A percentile compares a stretch with the other conserved stretches of the same genome.
These are phyloP conservation scores for Alternaria triticimaculans DNA, from an alignment of 2,329 filamentous ascomycete genomes.

Conservation along the genomic window DNA sequence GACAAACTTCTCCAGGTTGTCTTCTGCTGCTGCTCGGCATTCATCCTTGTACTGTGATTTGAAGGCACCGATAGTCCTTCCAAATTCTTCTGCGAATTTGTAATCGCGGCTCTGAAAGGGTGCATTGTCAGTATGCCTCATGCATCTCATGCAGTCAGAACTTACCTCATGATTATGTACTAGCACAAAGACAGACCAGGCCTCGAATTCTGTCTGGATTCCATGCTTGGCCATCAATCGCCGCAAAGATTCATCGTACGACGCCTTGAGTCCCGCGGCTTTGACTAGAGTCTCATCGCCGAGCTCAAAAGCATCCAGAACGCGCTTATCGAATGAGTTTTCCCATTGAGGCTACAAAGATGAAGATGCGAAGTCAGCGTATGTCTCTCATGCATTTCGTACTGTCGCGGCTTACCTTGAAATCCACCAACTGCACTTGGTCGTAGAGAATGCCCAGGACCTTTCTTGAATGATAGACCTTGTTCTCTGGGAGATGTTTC, in stretches of 20 bases:
- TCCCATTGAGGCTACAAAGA: constrained; percentile 67
- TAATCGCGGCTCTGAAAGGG: constrained; percentile 68
- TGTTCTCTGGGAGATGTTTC: constrained; percentile 52
- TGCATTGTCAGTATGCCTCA: not conserved
- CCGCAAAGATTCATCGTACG: constrained; percentile 79
- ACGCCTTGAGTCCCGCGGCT: constrained; percentile 71
- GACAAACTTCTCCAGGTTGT: constrained; percentile 71
- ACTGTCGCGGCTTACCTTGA: constrained; percentile 51
- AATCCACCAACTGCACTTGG: constrained; percentile 71
- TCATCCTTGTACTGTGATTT: constrained; percentile 71
- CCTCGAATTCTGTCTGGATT: constrained; percentile 86
- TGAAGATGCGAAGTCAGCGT: not conserved
- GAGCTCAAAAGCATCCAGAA: constrained; percentile 69
- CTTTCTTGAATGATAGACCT: constrained; percentile 70
- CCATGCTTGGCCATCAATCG: constrained; percentile 86
- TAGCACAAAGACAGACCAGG: constrained; percentile 86
- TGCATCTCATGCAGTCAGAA: not conserved
- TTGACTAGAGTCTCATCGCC: constrained; percentile 62
- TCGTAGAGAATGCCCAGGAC: constrained; percentile 86
- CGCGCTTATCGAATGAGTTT: constrained; percentile 75
- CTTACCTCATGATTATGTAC: constrained; percentile 67
- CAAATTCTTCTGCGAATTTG: constrained; percentile 85
- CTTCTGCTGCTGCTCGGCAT: constrained; percentile 70
- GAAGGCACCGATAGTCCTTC: constrained; percentile 68
- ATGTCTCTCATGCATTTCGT: not conserved